Base-by-base conservation (phyloP, 2,329 filamentous ascomycete species). In the Rhynchosporium agropyri region DNA sequence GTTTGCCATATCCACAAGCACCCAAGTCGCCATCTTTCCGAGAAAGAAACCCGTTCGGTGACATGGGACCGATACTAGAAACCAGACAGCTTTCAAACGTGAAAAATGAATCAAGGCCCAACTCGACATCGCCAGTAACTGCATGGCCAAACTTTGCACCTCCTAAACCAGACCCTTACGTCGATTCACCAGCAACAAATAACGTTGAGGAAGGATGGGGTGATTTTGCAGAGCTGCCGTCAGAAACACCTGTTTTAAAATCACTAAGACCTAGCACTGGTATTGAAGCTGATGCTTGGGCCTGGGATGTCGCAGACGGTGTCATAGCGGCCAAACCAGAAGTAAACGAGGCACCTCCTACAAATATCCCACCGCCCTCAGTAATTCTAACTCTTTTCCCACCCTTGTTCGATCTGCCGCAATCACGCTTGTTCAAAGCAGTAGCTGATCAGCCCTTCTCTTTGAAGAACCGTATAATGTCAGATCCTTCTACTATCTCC, bases 291-390 rank as follows among this genome's bases (percentile, higher is more conserved):
- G 68, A 75, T 64, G 63, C 72, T 20, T 75, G 74, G 74, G 70
- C 59, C 1, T 75, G 74, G 74, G 72, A 74, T 61, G 56, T 63
- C 10, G 69, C 66, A 40, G 72, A 74, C 60, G 64, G 65, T 31
- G 62, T 67, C 7, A 36, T 67, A 8, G 38, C 62, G 45, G 38
- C 69, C 4, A 42, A 62, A 8, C 45, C 48, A 45, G 3, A 58
- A 15, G 62, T 63, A 40, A 48, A 58, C 5, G 59, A 61, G 29
- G 66, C 67, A 46, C 69, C 72, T 43, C 73, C 71, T 15, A 91
- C 87, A 20, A 97, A 97, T 72, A 87, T 97, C 7, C 94, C 94
- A 9, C 94, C 94, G 4, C 94, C 94, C 0, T 91, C 91, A 0
- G 83, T 96, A 26, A 80, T 98, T 13, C 81, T 98, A 28, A 87